Base-by-base conservation (phyloP, 1,139 yeast species). In the Scheffersomyces insectosa region DNA sequence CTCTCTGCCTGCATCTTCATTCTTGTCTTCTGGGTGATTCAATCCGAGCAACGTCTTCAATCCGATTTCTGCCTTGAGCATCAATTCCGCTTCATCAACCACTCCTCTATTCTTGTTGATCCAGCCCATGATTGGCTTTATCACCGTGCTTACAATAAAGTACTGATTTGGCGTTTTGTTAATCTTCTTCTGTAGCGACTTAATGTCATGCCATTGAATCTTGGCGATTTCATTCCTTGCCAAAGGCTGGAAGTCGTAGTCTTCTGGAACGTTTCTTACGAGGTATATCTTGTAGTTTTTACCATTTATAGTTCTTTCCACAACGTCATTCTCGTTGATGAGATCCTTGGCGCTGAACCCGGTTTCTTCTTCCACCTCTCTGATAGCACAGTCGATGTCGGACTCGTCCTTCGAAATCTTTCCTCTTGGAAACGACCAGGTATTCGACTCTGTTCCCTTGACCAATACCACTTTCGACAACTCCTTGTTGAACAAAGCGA, bases 381-480 rank as follows among this genome's bases (percentile, higher is more conserved):
- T 79, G n/a, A 88, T 68, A 4, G 98, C 97, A 70, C 99, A 95
- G 43, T 79, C 83, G n/a, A 82, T 77, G 63, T 95, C 99, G 7
- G 83, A 73, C 66, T 95, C 99, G 57, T 84, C 96, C 61, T 93
- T 91, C 33, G 96, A 88, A 45, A 95, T 95, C 65, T 95, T 95
- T 7, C 99, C 99, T 62, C 97, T 75, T 4, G 99, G 99, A 58
- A 95, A 95, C 5, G 97, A 88, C 99, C 99, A 95, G 10, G 85
- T 66, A 33, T 72, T 72, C n/a, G 91, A 80, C 52, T 88, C 95
- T 46, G 85, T 84, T 2, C 97, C 98, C 59, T 88, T 84, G 3
- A 93, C 96, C 55, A 95, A 69, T 33, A 95, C 60, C 7, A 89
- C 75, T 58, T 88, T 88, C 44, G 83, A 78, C 70, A 89, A 66